Evolutionary conservation across 768 basidiomycete genomes (phyloP), one percentile per base, ranked within the genome.

Genomic region (Mycena belliarum): DNA sequence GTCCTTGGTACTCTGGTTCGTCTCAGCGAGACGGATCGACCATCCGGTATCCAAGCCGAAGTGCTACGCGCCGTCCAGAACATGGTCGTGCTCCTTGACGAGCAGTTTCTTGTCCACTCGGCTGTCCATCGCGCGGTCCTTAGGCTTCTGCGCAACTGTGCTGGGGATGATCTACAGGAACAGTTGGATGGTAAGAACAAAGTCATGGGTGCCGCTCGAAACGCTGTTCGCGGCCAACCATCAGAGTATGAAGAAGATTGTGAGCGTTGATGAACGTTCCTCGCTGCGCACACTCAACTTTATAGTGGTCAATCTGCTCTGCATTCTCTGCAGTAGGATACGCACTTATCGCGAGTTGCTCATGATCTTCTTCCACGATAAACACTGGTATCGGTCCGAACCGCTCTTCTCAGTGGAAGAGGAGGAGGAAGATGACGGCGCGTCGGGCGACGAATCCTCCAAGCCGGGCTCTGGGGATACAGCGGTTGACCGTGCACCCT

Each of bases 331-430:
- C 79, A 94, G 91, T 66, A 84, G 94, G 43, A 97, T 98, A 68
- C 82, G 92, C 54, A 90, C 91, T 28, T 86, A 89, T 68, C 86
- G 92, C 37, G 92, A 95, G 65, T 78, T 98, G 2, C 84, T 98
- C 37, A 91, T 97, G 83, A 96, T 98, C 61, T 98, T 98, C 77
- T 96, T 98, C 70, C 93, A 95, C 66, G 94, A 96, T 70, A 95
- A 91, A 67, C 86, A 91, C 64, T 92, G 91, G 87, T 88, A 87
- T 68, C 85, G 79, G 11, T 87, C 88, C 7, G 87, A 91, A 60
- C 86, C 89, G 11, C 68, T 91, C 41, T 90, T 88, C 60, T 75
- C 86, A 38, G 84, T 89, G 2, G 88, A 90, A 60, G 91, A 93
- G 68, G 85, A 86, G 37, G 87, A 88, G 0, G 89, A 89, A 38